Percentiles rank a stretch among this genome's conserved stretches.
Conservation (phyloP, 78 protist species). For the Dictyostelium intermedium region DNA sequence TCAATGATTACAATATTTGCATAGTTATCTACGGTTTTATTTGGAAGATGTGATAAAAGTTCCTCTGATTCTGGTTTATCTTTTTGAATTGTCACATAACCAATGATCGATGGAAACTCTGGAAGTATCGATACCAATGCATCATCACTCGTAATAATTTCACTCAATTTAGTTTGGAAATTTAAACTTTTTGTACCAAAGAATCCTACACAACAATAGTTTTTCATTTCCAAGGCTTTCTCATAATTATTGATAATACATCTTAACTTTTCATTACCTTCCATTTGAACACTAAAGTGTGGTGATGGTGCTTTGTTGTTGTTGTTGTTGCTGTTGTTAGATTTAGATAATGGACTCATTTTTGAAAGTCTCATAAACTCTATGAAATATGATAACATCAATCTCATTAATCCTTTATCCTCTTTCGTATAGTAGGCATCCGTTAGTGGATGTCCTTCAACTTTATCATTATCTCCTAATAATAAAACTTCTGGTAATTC, state of each 20-base stretch:
- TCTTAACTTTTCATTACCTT: constrained; percentile 16
- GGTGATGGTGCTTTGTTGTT: no score
- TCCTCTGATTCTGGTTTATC: neutral
- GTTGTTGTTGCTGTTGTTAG: neutral
- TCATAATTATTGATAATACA: constrained; percentile 11
- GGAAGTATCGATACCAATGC: neutral
- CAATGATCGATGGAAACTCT: neutral
- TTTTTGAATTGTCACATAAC: constrained; percentile 17
- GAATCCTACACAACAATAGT: constrained; percentile 11
- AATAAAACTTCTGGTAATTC: neutral
- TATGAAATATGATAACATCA: constrained; percentile 3
- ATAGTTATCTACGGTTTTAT: neutral
- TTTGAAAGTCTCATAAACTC: neutral
- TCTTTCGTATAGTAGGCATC: neutral
- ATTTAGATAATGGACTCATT: neutral
- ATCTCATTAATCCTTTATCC: neutral
- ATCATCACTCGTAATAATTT: neutral
- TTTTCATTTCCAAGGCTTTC: neutral
- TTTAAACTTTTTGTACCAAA: constrained; percentile 5
- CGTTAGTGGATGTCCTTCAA: neutral
- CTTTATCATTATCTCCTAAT: neutral
- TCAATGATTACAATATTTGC: constrained; percentile 14
- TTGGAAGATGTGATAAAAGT: neutral
- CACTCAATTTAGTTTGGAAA: neutral
- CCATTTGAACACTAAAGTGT: neutral